Percentiles rank a stretch among this genome's conserved stretches.
Evolutionary conservation across 2,329 filamentous ascomycete species (phyloP).

Genomic region (Aspergillus floridensis): DNA sequence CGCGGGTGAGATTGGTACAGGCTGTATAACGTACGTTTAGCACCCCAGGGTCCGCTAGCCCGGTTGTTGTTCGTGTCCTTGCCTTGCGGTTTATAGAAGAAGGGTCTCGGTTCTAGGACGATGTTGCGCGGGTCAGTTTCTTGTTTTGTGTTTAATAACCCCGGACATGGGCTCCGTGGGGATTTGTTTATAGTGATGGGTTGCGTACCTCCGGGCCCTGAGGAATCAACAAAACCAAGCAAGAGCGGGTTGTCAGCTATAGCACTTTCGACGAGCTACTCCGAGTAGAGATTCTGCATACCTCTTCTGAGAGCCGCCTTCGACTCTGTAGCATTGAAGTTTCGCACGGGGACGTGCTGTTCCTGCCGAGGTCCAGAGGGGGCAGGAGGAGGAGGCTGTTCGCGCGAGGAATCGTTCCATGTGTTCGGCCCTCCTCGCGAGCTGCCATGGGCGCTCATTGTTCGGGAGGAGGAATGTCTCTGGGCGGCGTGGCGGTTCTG

Average conservation of each 20-base stretch:
- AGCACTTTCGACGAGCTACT: not conserved
- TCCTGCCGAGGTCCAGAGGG: constrained; percentile 28
- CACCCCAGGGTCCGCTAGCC: constrained; percentile 43
- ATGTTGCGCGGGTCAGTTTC: constrained; percentile 1
- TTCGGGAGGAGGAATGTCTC: constrained; percentile 32
- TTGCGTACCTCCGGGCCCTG: constrained; percentile 32
- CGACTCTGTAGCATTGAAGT: constrained; percentile 45
- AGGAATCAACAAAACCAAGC: not conserved
- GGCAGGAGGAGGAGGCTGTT: constrained; percentile 10
- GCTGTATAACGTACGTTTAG: constrained; percentile 39
- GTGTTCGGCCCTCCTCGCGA: constrained; percentile 30
- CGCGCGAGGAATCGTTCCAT: constrained; percentile 28
- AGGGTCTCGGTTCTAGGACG: constrained; percentile 31
- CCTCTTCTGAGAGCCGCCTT: constrained; percentile 43
- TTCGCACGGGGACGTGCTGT: constrained; percentile 42
- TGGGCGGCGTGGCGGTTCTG: constrained; percentile 38
- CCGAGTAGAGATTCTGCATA: constrained; percentile 15
- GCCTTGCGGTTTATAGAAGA: constrained; percentile 40
- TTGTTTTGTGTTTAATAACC: not conserved
- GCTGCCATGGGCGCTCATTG: constrained; percentile 34
- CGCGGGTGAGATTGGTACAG: not conserved
- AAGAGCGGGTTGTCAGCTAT: not conserved
- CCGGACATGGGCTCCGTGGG: not conserved
- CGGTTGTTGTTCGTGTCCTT: constrained; percentile 38
- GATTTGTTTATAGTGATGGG: not conserved